Evolutionary conservation across 441 rosid species (phyloP), one percentile per base, ranked within the genome.

Genomic region (Populus hybrid): DNA sequence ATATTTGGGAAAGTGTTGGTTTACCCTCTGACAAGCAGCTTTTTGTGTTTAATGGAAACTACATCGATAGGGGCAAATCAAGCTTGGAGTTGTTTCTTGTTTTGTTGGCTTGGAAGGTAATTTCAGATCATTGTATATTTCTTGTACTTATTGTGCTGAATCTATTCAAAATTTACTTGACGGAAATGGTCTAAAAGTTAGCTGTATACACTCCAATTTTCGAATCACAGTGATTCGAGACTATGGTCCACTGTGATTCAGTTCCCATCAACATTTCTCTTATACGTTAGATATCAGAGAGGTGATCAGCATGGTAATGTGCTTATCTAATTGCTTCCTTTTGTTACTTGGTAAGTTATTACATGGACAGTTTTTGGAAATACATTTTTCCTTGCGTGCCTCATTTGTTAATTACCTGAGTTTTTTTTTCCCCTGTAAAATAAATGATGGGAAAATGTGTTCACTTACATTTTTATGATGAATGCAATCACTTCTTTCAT

Each of bases 61-160:
- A 82, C 77, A 78, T 84, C 42, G 87, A 81, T 77, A 81, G 80
- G 67, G 83, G 87, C 54, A 75, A 83, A n/a, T 86, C 86, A 81
- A 79, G 87, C 77, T 54, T 84, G 69, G 87, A 86, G 72, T 83
- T 84, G 68, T 74, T 86, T 76, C 76, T 81, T 79, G 75, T 81
- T 65, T 83, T 86, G 73, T 77, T 86, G 84, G 89, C 87, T 42
- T 84, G 84, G 87, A 84, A 86, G 89, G 89, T 86, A 86, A 77
- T 18, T 46, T 42, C 30, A 71, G 34, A 30, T 24, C 18, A 50
- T 30, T 2, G 24, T 36, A 69, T 38, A 46, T 12, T 42, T 46
- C 54, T 46, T 46, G 54, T 46, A 46, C 54, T 69, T 9, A 36
- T 26, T 59, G 21, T 77, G 11, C 69, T 36, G 32, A 23, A 4